Evolutionary conservation across 805 yeast genomes (phyloP).

Genomic region (Pichia gijzeniarum): DNA sequence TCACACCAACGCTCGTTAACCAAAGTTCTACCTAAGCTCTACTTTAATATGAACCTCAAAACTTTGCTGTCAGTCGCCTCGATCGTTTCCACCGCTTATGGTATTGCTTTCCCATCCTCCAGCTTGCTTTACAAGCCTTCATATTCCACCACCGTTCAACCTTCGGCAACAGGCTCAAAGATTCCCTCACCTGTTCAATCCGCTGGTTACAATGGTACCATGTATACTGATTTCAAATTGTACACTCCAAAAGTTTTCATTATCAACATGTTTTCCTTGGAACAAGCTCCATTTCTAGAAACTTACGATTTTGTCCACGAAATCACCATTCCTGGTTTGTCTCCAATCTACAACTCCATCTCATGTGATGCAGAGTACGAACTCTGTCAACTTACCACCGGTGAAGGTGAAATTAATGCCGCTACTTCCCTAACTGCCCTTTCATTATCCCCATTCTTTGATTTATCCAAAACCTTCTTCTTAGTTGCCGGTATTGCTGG

Average conservation of each 20-base stretch:
- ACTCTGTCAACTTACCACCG: conserved; percentile 58
- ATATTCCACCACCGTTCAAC: neutral
- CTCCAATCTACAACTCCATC: conserved; percentile 51
- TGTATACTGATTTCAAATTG: conserved; percentile 20
- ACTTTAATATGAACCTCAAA: conserved; percentile 5
- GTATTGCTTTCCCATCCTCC: conserved; percentile 8
- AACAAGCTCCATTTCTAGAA: conserved; percentile 47
- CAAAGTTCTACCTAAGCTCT: no score
- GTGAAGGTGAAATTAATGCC: conserved; percentile 65
- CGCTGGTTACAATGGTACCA: conserved; percentile 19
- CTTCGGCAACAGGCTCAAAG: conserved; percentile 12
- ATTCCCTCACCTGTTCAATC: conserved; percentile 17
- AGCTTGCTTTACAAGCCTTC: conserved; percentile 6
- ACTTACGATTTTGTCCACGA: conserved; percentile 44
- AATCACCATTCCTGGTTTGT: conserved; percentile 59
- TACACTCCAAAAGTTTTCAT: conserved; percentile 50
- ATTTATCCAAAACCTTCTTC: conserved; percentile 54
- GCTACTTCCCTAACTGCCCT: conserved; percentile 53
- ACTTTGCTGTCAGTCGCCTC: conserved; percentile 6
- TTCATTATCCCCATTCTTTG: conserved; percentile 46
- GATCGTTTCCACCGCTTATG: conserved; percentile 14
- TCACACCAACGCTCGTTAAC: no score
- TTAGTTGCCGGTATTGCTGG: conserved; percentile 64
- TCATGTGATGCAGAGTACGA: conserved; percentile 48
- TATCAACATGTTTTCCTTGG: conserved; percentile 49